Evolutionary conservation across 768 basidiomycete species (phyloP), one percentile per base, ranked within the genome.

Genomic region (Podaxis rugospora): DNA sequence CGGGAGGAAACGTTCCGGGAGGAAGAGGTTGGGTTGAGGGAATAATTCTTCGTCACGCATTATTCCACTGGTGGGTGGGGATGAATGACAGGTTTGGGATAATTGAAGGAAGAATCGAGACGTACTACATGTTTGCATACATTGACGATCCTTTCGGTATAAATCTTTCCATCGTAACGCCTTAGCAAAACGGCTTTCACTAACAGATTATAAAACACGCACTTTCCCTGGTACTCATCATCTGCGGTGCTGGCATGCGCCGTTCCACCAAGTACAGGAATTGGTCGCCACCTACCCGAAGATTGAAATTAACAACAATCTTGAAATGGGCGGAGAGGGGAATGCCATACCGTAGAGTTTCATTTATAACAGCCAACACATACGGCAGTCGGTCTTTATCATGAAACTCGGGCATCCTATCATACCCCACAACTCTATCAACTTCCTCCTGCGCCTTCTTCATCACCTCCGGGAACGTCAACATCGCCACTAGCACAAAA

Each of bases 91-190:
- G 25, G 5, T 25, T 27, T 0, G 23, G n/a, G 36, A 25, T 6
- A 27, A 1, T 11, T 4, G 21, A 51, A 6, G 32, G 25, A 56
- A 25, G 40, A 2, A 51, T 9, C 2, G 28, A 11, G 25, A 68
- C 69, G 27, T 58, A 69, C 70, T 66, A 68, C 47, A 71, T 53
- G 55, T 69, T 71, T 2, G 68, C 66, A 46, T 65, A 62, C 2
- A 70, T 55, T 4, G 67, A 66, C 10, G 63, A 70, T 6, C 72
- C 76, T 52, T 74, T 73, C 2, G 76, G 76, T 27, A 79, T 74
- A 44, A 70, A 67, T 18, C 59, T 60, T 18, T 21, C n/a, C 5
- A 37, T 21, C 16, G 16, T n/a, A 18, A n/a, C 13, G 40, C 13
- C 16, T 44, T 44, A 44, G 42, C 9, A 44, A 9, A 32, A n/a